Evolutionary conservation across 495 filamentous ascomycete species (phyloP).

Genomic region (Jackrogersella minutella): DNA sequence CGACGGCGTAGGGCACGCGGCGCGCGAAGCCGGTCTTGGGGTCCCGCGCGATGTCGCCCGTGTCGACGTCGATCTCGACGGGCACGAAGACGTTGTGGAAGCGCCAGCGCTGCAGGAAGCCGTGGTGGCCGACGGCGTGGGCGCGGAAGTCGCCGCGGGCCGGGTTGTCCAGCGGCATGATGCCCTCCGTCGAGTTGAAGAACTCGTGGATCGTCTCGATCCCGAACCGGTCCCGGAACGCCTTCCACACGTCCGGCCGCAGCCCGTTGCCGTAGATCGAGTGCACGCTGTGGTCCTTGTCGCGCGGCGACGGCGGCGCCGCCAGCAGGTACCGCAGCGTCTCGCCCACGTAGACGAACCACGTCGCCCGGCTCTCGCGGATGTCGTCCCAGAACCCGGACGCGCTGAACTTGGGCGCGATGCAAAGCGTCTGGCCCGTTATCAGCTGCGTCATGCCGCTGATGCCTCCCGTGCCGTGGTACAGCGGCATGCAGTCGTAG

Average conservation of each 20-base stretch:
- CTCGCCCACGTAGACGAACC: slow-evolving; percentile 86
- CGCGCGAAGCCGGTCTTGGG: slow-evolving; percentile 71
- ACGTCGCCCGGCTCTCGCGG: slow-evolving; percentile 70
- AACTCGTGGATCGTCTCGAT: slow-evolving; percentile 68
- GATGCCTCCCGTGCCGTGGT: slow-evolving; percentile 77
- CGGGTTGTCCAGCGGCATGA: slow-evolving; percentile 66
- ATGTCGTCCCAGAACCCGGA: slow-evolving; percentile 79
- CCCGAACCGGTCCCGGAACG: slow-evolving; percentile 70
- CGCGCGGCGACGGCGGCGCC: slow-evolving; percentile 67
- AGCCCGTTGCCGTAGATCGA: slow-evolving; percentile 81
- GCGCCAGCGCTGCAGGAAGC: slow-evolving; percentile 60
- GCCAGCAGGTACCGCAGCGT: slow-evolving; percentile 79
- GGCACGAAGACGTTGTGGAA: slow-evolving; percentile 66
- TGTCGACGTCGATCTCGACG: slow-evolving; percentile 72
- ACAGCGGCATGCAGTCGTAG: slow-evolving; percentile 83
- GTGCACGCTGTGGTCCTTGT: slow-evolving; percentile 70
- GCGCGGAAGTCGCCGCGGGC: slow-evolving; percentile 66
- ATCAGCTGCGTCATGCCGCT: slow-evolving; percentile 62
- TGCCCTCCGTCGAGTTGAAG: slow-evolving; percentile 72
- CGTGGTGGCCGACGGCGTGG: slow-evolving; percentile 76
- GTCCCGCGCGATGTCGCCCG: slow-evolving; percentile 69
- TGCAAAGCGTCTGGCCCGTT: slow-evolving; percentile 67
- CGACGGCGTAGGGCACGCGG: slow-evolving; percentile 68
- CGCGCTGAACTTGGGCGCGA: slow-evolving; percentile 75
- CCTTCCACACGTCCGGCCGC: slow-evolving; percentile 77